A percentile compares a stretch with the other conserved stretches of the same genome.
Conservation (phyloP, 139 green algal species). For the Coccomyxa sp. region DNA sequence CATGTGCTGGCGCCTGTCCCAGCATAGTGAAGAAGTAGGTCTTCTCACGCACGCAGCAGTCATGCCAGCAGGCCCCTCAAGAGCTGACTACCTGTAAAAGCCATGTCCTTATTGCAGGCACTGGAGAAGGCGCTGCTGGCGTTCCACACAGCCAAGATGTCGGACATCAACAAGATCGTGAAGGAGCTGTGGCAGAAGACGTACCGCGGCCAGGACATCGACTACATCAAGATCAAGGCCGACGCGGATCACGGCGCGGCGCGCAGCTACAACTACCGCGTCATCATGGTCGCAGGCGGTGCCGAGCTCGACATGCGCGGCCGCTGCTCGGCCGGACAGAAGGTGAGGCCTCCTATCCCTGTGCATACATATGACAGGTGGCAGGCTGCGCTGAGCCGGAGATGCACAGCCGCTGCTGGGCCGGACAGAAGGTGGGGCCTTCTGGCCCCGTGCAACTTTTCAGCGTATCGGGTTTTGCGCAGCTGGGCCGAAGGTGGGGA, state of each 20-base stretch:
- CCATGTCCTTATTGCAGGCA: conserved; percentile 39
- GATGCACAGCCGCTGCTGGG: conserved; percentile 94
- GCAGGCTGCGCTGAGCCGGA: conserved; percentile 88
- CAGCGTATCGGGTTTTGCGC: too few species aligned
- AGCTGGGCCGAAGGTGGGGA: too few species aligned
- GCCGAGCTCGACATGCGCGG: conserved; percentile 98
- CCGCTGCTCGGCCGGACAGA: conserved; percentile 94
- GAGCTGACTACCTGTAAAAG: too few species aligned
- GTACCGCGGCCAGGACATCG: conserved; percentile 73
- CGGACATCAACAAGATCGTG: conserved; percentile 95
- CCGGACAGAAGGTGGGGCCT: conserved; percentile 82
- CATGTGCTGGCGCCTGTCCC: too few species aligned
- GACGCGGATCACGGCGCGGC: conserved; percentile 60
- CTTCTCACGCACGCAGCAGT: too few species aligned
- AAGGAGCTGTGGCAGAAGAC: conserved; percentile 99
- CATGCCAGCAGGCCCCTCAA: too few species aligned
- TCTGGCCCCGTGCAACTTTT: too few species aligned
- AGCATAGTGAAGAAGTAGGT: too few species aligned
- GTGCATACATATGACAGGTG: too few species aligned
- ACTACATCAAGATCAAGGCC: conserved; percentile 61
- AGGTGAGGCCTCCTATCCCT: conserved; percentile 52
- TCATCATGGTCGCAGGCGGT: conserved; percentile 80
- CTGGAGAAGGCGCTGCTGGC: conserved; percentile 92
- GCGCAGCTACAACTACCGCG: conserved; percentile 95
- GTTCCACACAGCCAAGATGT: conserved; percentile 96